Evolutionary conservation across 768 basidiomycete genomes (phyloP), one percentile per base, ranked within the genome.

Genomic region (Naematelia aurantialba): DNA sequence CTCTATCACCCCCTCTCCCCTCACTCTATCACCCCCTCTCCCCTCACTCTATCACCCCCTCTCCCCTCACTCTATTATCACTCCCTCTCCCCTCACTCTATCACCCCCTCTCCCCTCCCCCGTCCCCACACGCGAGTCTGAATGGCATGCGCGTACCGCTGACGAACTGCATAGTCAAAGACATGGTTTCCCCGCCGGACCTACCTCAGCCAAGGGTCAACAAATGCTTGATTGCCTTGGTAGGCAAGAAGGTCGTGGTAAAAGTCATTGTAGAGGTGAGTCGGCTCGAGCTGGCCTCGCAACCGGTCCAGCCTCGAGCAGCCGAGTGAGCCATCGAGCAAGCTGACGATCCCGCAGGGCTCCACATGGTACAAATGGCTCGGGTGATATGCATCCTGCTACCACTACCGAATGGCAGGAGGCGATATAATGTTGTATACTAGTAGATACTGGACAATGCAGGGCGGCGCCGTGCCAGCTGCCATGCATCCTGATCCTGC

Each of bases 191-290:
- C 44, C 85, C 85, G 1, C 89, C 90, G 0, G 89, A 91, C 62
- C 82, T 94, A 34, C 89, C 86, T 53, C 91, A 94, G 79, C 88
- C 91, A 5, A 83, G 89, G 45, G 92, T 91, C 44, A 94, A 96
- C 76, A 93, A 91, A 74, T 94, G 91, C 66, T 81, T 97, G 34
- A 91, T 97, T 53, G 89, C 91, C 1, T 80, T 97, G 5, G 91
- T 93, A 3, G 87, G 87, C 70, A 82, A 89, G 50, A 94, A 93
- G 72, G 82, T 89, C 19, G 88, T 91, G 0, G 81, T 80, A 56
- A 93, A 92, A 76, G 59, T 47, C 30, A 66, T 53, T 14, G 62
- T 70, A 12, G 69, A 61, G 52, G 75, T 76, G 48, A 66, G 75
- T 72, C 5, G 5, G 5, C 26, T 4, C 26, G n/a, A 12, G 19